Percentiles rank a stretch among this genome's conserved stretches.
Evolutionary conservation across 139 green algal species (phyloP).

Genomic region (Mesostigma viride): DNA sequence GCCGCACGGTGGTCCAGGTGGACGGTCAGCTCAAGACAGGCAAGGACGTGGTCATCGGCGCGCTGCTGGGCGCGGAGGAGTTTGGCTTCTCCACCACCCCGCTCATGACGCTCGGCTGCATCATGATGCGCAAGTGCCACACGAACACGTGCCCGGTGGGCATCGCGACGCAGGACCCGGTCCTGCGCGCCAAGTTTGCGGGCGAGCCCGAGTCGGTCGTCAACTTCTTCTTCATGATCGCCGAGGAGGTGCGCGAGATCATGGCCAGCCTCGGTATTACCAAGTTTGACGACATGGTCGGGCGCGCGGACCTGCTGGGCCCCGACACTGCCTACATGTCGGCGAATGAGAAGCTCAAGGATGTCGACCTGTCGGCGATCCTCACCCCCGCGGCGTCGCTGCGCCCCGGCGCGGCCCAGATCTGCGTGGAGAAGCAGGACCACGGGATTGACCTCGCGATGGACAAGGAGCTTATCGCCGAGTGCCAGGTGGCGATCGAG

Average conservation of each 20-base stretch:
- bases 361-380: conserved; percentile 70
- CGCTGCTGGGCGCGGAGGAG: conserved; percentile 86
- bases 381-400: conserved; percentile 67
- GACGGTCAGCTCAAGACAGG: conserved; percentile 92
- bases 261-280: conserved; percentile 80
- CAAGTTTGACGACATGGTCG: conserved; percentile 80
- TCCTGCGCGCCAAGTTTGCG: conserved; percentile 86
- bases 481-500: conserved; percentile 50
- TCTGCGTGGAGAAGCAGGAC: conserved; percentile 45
- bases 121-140: conserved; percentile 98
- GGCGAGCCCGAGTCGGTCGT: conserved; percentile 86
- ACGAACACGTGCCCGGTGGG: conserved; percentile 95
- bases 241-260: conserved; percentile 75
- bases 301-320: conserved; percentile 72
- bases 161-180: conserved; percentile 87
- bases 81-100: conserved; percentile 90
- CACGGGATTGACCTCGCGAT: conserved; percentile 72
- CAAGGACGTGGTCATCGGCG: conserved; percentile 71
- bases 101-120: conserved; percentile 89
- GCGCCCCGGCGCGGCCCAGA: conserved; percentile 65
- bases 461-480: conserved; percentile 66
- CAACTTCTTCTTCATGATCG: conserved; percentile 94
- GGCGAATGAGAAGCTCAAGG: conserved; percentile 57
- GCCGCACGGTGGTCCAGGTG: conserved; percentile 60
- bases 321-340: conserved; percentile 49